These are phyloP conservation scores for Castanea mollissima DNA, from an alignment of 306 rosid genomes.

Conservation along the genomic window DNA sequence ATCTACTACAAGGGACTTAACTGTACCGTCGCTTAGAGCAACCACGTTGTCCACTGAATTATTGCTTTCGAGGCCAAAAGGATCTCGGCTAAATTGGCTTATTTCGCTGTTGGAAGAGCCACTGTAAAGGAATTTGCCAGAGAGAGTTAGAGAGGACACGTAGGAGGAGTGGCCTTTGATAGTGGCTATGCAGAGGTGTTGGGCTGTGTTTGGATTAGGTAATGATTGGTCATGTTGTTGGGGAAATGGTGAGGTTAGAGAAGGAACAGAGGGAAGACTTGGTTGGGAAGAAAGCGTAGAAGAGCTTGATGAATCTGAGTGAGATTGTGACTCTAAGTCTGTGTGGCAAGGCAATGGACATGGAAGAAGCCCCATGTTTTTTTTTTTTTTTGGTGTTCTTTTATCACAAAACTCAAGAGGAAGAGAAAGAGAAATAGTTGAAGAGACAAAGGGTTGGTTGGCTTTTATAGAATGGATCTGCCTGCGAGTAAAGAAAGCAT, in stretches of 20 bases:
- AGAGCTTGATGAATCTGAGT: slow-evolving; percentile 30
- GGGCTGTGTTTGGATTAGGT: slow-evolving; percentile 10
- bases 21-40: slow-evolving; percentile 21
- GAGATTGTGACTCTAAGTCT: slow-evolving; percentile 14
- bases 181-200: slow-evolving; percentile 37
- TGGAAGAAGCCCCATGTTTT: slow-evolving; percentile 45
- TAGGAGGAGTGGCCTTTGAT: slow-evolving; percentile 42
- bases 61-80: slow-evolving; percentile 6
- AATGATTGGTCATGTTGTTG: background rate
- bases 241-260: slow-evolving; percentile 32
- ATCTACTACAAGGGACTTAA: slow-evolving; percentile 42
- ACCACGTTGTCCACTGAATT: slow-evolving; percentile 1
- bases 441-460: background rate
- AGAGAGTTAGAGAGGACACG: slow-evolving; percentile 44
- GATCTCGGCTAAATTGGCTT: slow-evolving; percentile 23
- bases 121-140: slow-evolving; percentile 41
- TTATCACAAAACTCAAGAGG: background rate
- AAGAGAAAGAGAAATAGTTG: background rate
- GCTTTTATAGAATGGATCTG: slow-evolving; percentile 23
- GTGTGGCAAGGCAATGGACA: slow-evolving; percentile 38
- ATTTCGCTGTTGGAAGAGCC: slow-evolving; percentile 49
- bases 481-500: background rate
- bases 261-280: slow-evolving; percentile 72
- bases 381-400: background rate
- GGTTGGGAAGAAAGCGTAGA: slow-evolving; percentile 65